These are phyloP conservation scores for Sporothrix phasma DNA, from an alignment of 2,329 filamentous ascomycete species.

Conservation along the genomic window DNA sequence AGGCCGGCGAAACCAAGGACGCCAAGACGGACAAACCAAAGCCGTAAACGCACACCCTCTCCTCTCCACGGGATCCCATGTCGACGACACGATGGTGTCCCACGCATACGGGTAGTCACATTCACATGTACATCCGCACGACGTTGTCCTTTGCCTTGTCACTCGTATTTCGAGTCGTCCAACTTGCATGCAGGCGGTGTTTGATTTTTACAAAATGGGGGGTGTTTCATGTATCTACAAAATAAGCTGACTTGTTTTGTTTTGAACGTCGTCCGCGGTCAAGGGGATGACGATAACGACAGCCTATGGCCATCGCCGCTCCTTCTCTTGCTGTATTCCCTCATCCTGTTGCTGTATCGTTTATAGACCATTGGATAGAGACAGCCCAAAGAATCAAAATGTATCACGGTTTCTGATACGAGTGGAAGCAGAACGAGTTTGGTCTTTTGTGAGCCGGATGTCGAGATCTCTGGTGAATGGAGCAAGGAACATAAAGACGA, in stretches of 20 bases:
- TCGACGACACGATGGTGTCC: background rate
- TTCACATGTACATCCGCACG: no score
- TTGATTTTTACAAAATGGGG: background rate
- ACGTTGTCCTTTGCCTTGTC: no score
- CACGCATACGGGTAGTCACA: background rate
- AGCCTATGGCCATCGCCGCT: conserved; percentile 16
- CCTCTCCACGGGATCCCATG: no score
- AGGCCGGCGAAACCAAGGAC: conserved; percentile 19
- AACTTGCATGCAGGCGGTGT: conserved; percentile 10
- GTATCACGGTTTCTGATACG: background rate
- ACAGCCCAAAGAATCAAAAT: background rate
- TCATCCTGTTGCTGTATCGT: background rate
- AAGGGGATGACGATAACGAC: background rate
- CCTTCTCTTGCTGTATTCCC: conserved; percentile 1
- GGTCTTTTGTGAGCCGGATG: background rate
- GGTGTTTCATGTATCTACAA: background rate
- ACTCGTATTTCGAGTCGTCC: no score
- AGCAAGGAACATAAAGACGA: background rate
- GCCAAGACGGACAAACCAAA: background rate
- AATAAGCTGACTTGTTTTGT: background rate
- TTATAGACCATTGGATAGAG: conserved; percentile 1
- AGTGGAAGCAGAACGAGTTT: background rate
- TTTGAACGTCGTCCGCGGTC: no score
- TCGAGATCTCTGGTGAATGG: background rate
- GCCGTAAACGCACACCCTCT: background rate